Base-by-base conservation (phyloP, 306 rosid species). In the Carpinus fangiana region DNA sequence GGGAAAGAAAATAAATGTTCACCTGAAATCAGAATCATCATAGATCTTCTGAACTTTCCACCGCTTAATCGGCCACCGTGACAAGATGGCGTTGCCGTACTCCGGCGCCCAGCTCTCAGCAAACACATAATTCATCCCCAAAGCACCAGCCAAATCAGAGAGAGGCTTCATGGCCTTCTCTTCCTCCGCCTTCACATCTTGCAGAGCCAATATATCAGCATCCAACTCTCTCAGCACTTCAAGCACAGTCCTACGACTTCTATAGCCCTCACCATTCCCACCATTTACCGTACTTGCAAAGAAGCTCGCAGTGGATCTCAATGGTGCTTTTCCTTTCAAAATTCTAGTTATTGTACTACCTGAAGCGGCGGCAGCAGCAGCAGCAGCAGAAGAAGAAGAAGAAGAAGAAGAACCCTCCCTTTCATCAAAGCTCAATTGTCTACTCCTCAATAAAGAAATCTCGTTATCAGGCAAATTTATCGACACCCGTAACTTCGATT, bases 91-190 rank as follows among this genome's bases (percentile, higher is more conserved):
- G 69, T 91, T 95, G 73, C 98, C 98, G 73, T 88, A 95, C 79
- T 95, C 90, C 20, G 98, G 98, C 28, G 98, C 98, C 98, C 98
- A 95, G 76, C 98, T 95, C 76, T 95, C 98, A 0, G 98, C 98
- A 64, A 95, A 95, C 1, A 91, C 98, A 66, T 86, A 95, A 23
- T 84, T 81, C 98, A 95, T 92, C 0, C 98, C 97, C 70, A 95
- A 74, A 13, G 95, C 90, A 9, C 74, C 65, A 3, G 98, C 98
- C 81, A 95, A 92, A 77, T 95, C 98, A 0, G 98, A 92, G 74
- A 95, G 83, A 9, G 97, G 98, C 69, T 85, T 95, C 98, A 95
- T 95, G 8, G 80, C 97, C 74, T 92, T 95, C 66, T 90, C 97
- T 83, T 95, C 98, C 81, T 88, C 98, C 8, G 98, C 98, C 70